phyloP scores from a whole-genome alignment of 768 basidiomycete species.

The Pleurotus tuber-regium region DNA sequence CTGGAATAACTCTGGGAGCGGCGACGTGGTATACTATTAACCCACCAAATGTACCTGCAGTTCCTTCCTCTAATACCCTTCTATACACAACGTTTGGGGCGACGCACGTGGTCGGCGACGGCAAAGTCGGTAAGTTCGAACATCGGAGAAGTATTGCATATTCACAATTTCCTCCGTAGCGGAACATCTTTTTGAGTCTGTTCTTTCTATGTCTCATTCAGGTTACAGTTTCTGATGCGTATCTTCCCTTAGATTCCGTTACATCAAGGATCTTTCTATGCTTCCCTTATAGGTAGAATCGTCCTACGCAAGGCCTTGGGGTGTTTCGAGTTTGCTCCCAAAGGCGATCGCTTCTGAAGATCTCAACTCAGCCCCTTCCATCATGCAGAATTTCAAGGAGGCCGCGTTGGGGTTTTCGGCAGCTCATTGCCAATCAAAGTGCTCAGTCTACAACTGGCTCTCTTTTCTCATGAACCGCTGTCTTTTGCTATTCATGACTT shows the following conservation, averaged over 20 bases:
- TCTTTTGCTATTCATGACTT: no score
- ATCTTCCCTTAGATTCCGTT: not conserved
- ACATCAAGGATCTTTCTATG: slow-evolving; percentile 3
- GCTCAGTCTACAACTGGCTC: no score
- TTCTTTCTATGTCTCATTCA: not conserved
- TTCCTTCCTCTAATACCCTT: not conserved
- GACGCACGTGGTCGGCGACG: not conserved
- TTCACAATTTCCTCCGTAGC: not conserved
- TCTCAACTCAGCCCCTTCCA: no score
- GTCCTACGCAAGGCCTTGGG: no score
- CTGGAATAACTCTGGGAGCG: not conserved
- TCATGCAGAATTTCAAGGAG: no score
- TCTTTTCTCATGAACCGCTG: no score
- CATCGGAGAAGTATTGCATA: not conserved
- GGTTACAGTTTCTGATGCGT: not conserved
- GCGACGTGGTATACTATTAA: not conserved
- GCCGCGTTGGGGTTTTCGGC: no score
- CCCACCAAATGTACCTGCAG: not conserved
- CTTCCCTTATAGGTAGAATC: no score
- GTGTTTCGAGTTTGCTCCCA: no score
- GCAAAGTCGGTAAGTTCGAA: not conserved
- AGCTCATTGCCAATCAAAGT: no score
- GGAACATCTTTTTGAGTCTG: slow-evolving; percentile 5
- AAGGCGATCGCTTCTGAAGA: no score
- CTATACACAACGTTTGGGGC: not conserved